Base-by-base conservation (phyloP, 495 filamentous ascomycete genomes). In the Glonium stellatum region DNA sequence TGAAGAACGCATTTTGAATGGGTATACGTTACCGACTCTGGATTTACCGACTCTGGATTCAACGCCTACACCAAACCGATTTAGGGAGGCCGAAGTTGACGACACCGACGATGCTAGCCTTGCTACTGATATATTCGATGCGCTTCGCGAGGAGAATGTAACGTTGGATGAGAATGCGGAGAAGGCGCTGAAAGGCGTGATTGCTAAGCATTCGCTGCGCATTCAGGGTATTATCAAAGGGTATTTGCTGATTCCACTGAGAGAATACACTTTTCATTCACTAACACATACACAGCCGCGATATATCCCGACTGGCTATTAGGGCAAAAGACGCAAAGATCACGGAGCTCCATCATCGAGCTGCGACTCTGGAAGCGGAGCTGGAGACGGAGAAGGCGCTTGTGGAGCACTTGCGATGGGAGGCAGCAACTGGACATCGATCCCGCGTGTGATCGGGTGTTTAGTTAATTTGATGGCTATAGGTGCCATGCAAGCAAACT, bases 311-410 rank as follows among this genome's bases (percentile, higher is more conserved):
- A 25, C 71, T 77, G 1, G 78, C 80, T 5, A 60, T 87, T n/a
- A 84, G 81, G 67, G 77, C 76, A 23, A 84, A 85, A 47, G 83
- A 90, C 47, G 73, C 74, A 1, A 77, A 81, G 58, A 82, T 85
- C 31, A 72, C 73, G 11, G 78, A 78, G 61, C 63, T 87, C 50
- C 66, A 75, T 69, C 66, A 66, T 25, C 73, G 72, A n/a, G 71
- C 84, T 25, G 71, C 68, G 0, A 72, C 69, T 9, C 66, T 83
- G 44, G 79, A 84, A 69, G 74, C 69, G 54, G 75, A 84, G 75
- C 58, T 77, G 57, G 73, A 79, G 67, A 63, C 80, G 53, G 78
- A 82, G 69, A 76, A 71, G 62, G 75, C 69, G 44, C 37, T 63
- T 23, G 51, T 63, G 36, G 53, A 62, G 50, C 61, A 63, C n/a